Percentiles rank a stretch among this genome's conserved stretches.
Evolutionary conservation across 805 yeast genomes (phyloP).

Genomic region (Ogataea nitratoaversa): DNA sequence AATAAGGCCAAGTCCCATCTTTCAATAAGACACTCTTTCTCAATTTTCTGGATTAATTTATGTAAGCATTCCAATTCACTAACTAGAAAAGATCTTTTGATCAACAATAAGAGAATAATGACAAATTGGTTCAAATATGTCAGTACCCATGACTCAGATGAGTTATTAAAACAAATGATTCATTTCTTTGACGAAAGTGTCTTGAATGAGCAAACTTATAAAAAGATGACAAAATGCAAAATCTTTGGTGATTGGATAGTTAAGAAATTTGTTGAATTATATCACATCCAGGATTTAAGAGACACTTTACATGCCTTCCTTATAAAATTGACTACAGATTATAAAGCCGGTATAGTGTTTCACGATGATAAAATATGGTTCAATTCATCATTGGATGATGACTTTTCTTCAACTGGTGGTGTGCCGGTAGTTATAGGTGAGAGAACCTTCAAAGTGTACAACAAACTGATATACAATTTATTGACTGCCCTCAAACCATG

Average conservation of each 20-base stretch:
- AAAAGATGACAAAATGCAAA: conserved; percentile 65
- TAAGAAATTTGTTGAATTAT: conserved; percentile 51
- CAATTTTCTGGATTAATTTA: conserved; percentile 57
- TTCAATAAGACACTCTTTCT: conserved; percentile 55
- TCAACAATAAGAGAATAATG: conserved; percentile 53
- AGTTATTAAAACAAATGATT: conserved; percentile 38
- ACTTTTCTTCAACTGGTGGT: conserved; percentile 31
- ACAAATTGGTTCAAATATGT: conserved; percentile 65
- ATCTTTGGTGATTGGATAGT: conserved; percentile 76
- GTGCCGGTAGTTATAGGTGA: conserved; percentile 44
- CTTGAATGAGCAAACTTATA: conserved; percentile 55
- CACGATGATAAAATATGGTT: conserved; percentile 52
- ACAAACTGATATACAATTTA: conserved; percentile 61
- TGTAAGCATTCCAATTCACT: conserved; percentile 46
- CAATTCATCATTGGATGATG: conserved; percentile 13
- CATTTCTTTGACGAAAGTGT: conserved; percentile 46
- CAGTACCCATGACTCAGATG: conserved; percentile 47
- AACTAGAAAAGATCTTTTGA: conserved; percentile 60
- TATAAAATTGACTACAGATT: conserved; percentile 44
- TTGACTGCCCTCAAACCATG: conserved; percentile 72
- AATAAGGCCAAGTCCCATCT: conserved; percentile 32
- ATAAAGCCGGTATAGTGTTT: conserved; percentile 42
- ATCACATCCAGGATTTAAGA: conserved; percentile 30
- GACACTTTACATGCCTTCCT: conserved; percentile 44
- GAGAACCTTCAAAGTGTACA: conserved; percentile 55